Conservation (phyloP, 805 yeast species). For the Starmerella floricola region DNA sequence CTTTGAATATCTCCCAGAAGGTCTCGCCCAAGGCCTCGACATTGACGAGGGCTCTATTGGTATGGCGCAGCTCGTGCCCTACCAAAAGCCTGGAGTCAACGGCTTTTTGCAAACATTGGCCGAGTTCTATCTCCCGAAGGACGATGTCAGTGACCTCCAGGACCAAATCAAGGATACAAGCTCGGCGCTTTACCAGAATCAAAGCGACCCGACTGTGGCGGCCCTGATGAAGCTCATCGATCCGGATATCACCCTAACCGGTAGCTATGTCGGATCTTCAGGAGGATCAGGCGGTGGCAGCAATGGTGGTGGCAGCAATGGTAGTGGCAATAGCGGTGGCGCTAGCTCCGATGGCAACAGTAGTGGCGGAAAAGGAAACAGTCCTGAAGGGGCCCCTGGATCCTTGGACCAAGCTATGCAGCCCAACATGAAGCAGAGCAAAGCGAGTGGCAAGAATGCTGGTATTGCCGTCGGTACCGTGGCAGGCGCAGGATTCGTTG, state of each 20-base stretch:
- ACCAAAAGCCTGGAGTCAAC: conserved; percentile 37
- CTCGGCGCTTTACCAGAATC: conserved; percentile 51
- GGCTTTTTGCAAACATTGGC: conserved; percentile 78
- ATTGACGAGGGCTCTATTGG: conserved; percentile 34
- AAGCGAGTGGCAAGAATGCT: conserved; percentile 37
- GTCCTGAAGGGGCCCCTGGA: conserved; percentile 27
- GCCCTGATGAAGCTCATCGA: conserved; percentile 63
- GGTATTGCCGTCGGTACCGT: conserved; percentile 79
- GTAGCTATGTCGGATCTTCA: conserved; percentile 1
- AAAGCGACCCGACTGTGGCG: conserved; percentile 40
- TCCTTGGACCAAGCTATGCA: conserved; percentile 28
- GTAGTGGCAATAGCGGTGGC: conserved; percentile 16
- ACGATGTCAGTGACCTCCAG: conserved; percentile 39
- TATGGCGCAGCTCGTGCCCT: conserved; percentile 66
- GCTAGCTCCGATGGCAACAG: conserved; percentile 7
- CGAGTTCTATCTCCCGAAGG: conserved; percentile 64
- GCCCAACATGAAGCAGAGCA: conserved; percentile 28
- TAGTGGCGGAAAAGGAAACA: conserved; percentile 1
- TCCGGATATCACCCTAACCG: conserved; percentile 41
- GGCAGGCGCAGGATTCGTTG: conserved; percentile 58
- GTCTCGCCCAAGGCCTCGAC: conserved; percentile 51
- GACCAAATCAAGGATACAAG: conserved; percentile 36
- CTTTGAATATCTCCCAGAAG: conserved; percentile 70
- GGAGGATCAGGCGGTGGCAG: not conserved
- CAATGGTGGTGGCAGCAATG: conserved; percentile 2